These are phyloP conservation scores for Prunus padus DNA, from an alignment of 306 rosid species.

Conservation along the genomic window DNA sequence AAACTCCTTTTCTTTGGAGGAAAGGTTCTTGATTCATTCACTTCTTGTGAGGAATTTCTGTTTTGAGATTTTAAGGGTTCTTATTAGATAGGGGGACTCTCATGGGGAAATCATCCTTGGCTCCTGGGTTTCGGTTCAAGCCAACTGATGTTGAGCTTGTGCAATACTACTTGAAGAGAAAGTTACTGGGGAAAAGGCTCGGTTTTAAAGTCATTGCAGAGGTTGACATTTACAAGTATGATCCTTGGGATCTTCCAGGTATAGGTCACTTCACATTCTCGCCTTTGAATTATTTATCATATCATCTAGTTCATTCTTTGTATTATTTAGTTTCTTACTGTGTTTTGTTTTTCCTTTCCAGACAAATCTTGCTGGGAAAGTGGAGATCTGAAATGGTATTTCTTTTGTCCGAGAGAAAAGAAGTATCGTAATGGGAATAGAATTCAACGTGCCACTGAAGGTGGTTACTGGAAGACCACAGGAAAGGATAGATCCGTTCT, in stretches of 20 bases:
- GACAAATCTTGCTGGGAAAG: constrained; percentile 42
- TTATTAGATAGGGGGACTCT: background rate
- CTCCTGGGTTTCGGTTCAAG: constrained; percentile 74
- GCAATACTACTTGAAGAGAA: constrained; percentile 54
- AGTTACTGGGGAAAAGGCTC: constrained; percentile 41
- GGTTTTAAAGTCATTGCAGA: constrained; percentile 41
- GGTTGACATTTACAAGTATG: constrained; percentile 56
- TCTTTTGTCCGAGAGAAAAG: constrained; percentile 56
- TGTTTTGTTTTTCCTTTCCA: constrained; percentile 18
- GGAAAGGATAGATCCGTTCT: constrained; percentile 55
- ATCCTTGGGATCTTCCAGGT: constrained; percentile 91
- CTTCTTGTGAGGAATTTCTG: constrained; percentile 11
- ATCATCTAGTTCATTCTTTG: background rate
- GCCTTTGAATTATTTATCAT: background rate
- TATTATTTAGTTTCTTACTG: background rate
- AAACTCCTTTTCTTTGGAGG: constrained; percentile 1
- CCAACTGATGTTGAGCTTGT: constrained; percentile 68
- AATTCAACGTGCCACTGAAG: constrained; percentile 52
- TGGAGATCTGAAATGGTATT: constrained; percentile 72
- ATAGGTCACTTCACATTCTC: background rate
- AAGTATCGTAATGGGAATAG: constrained; percentile 59
- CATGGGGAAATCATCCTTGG: constrained; percentile 27
- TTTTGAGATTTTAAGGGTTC: background rate
- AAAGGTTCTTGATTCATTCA: background rate
- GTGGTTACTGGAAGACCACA: constrained; percentile 76